phyloP scores from a whole-genome alignment of 768 basidiomycete species.

The Lentinula detonsa region DNA sequence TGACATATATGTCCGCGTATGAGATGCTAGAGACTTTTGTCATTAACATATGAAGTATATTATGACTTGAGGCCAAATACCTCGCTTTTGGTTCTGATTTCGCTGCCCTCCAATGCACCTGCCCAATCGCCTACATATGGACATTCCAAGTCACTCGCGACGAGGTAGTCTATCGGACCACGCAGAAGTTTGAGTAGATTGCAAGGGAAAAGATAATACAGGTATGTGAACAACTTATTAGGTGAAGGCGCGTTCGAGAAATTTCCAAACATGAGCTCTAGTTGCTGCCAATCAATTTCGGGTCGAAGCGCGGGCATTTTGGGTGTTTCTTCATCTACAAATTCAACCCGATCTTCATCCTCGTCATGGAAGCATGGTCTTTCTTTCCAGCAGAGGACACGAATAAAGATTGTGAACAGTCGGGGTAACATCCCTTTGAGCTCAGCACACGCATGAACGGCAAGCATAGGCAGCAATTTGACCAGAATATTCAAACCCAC shows the following conservation, averaged over 20 bases:
- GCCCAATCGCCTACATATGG: slow-evolving; percentile 73
- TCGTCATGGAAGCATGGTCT: slow-evolving; percentile 21
- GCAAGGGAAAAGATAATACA: slow-evolving; percentile 91
- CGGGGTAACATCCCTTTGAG: slow-evolving; percentile 59
- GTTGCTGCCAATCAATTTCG: slow-evolving; percentile 61
- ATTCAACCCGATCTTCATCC: neutral
- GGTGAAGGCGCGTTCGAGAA: slow-evolving; percentile 51
- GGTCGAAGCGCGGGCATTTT: slow-evolving; percentile 37
- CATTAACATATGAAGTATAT: neutral
- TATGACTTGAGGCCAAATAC: slow-evolving; percentile 28
- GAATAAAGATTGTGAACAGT: slow-evolving; percentile 61
- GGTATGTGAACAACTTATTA: slow-evolving; percentile 62
- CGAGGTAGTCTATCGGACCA: slow-evolving; percentile 59
- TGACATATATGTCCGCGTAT: slow-evolving; percentile 71
- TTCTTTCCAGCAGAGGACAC: slow-evolving; percentile 73
- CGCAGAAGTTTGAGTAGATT: slow-evolving; percentile 80
- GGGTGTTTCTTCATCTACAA: slow-evolving; percentile 28
- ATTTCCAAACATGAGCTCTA: slow-evolving; percentile 55
- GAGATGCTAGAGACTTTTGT: slow-evolving; percentile 40
- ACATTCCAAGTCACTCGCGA: slow-evolving; percentile 39
- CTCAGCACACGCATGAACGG: slow-evolving; percentile 50
- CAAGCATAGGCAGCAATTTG: slow-evolving; percentile 71
- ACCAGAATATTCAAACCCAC: slow-evolving; percentile 58
- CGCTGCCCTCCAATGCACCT: slow-evolving; percentile 57
- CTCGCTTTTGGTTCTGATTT: slow-evolving; percentile 69